A percentile compares a stretch with the other conserved stretches of the same genome.
Evolutionary conservation across 768 basidiomycete genomes (phyloP).

Genomic region (Pholiota molesta): DNA sequence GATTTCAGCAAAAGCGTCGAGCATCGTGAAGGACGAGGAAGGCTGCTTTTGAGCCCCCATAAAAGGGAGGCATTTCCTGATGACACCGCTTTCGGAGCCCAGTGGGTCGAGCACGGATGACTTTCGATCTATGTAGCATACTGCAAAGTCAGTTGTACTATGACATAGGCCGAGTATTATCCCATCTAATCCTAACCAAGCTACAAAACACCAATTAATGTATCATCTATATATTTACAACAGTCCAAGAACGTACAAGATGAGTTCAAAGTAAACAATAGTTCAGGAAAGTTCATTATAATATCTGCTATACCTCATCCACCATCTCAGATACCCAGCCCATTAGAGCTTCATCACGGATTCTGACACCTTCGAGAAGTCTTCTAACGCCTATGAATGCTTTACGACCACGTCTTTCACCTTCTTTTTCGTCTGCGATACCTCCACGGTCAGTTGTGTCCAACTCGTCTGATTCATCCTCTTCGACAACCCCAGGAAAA

Average conservation of each 20-base stretch:
- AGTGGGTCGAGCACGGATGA: slow-evolving; percentile 33
- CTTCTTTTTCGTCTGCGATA: slow-evolving; percentile 62
- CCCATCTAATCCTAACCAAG: neutral
- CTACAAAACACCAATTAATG: neutral
- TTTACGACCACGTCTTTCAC: slow-evolving; percentile 68
- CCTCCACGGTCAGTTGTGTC: slow-evolving; percentile 49
- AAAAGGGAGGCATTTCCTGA: slow-evolving; percentile 46
- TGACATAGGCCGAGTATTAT: no score
- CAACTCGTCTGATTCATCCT: slow-evolving; percentile 61
- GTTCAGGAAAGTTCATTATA: neutral
- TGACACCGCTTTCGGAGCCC: slow-evolving; percentile 40
- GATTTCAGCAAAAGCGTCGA: neutral
- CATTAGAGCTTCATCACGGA: slow-evolving; percentile 60
- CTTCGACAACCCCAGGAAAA: slow-evolving; percentile 82
- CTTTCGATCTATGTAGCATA: neutral
- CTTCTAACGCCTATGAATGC: slow-evolving; percentile 67
- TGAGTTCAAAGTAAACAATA: neutral
- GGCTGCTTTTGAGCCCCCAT: slow-evolving; percentile 32
- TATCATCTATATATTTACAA: neutral
- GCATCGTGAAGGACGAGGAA: slow-evolving; percentile 4
- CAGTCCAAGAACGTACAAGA: neutral
- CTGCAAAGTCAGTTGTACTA: no score
- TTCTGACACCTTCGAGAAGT: slow-evolving; percentile 64
- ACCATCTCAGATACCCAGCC: slow-evolving; percentile 46
- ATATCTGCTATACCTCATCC: slow-evolving; percentile 21